Base-by-base conservation (phyloP, 345 rosid genomes). In the Eucalyptus regnans region DNA sequence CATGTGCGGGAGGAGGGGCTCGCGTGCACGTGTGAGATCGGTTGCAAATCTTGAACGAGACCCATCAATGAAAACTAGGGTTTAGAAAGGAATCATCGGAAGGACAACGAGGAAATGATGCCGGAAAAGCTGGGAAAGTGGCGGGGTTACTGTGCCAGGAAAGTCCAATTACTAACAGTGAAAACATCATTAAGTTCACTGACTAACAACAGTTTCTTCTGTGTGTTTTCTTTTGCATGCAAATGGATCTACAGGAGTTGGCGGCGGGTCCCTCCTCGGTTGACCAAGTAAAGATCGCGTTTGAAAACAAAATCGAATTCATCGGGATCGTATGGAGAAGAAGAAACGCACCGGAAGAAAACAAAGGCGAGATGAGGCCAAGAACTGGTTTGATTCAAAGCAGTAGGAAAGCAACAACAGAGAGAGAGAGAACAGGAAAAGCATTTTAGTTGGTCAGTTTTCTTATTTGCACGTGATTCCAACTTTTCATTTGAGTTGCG, bases 91-190 rank as follows among this genome's bases (percentile, higher is more conserved):
- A 37, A 17, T 37, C 76, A 41, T 56, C 87, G 56, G 87, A 88
- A 83, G 48, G 89, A 83, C 93, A 88, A 76, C 54, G 84, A 93
- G 89, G 92, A 90, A 88, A 87, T 87, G 84, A 50, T 87, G 93
- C 91, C 91, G 90, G 87, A 90, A 90, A 91, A 81, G 89, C 89
- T 91, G 93, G 93, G 91, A 51, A 3, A 62, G 85, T 50, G 56
- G 37, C 83, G 81, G 2, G 29, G 33, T 37, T n/a, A 25, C 48
- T 86, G 76, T 46, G 80, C 80, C 23, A 64, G 33, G 76, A 41
- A n/a, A 87, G 88, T 87, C 88, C 25, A 87, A 20, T 46, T 48
- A 46, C 54, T 7, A 66, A 48, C 88, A 87, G 88, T 49, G 48
- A 46, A 87, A 41, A 76, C 29, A 37, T 37, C 48, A 37, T 76